A percentile compares a stretch with the other conserved stretches of the same genome.
phyloP scores from a whole-genome alignment of 2,329 filamentous ascomycete genomes.

The Trichoderma cornu-damae region DNA sequence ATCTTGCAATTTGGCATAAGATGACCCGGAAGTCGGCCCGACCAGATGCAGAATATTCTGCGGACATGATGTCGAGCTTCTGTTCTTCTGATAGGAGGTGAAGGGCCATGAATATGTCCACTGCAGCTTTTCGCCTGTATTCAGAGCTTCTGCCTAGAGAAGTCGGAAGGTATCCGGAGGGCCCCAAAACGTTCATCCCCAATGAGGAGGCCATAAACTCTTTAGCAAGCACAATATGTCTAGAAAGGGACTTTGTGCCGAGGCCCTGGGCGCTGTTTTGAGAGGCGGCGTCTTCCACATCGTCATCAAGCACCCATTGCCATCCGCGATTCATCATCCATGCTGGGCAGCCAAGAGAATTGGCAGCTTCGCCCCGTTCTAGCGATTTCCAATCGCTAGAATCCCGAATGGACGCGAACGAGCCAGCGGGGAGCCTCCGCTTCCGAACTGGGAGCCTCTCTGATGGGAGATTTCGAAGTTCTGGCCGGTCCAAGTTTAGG shows the following conservation, averaged over 20 bases:
- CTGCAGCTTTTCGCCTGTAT: constrained; percentile 54
- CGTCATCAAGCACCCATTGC: constrained; percentile 64
- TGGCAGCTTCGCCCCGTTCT: constrained; percentile 42
- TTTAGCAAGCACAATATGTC: constrained; percentile 54
- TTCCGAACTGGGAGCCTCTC: constrained; percentile 30
- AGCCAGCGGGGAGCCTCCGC: constrained; percentile 33
- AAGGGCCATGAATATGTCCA: constrained; percentile 67
- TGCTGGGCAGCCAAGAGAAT: constrained; percentile 45
- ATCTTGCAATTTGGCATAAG: constrained; percentile 72
- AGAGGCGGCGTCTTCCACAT: constrained; percentile 32
- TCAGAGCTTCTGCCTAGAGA: constrained; percentile 48
- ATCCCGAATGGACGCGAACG: constrained; percentile 34
- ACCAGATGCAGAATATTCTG: constrained; percentile 41
- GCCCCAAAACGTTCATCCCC: constrained; percentile 51
- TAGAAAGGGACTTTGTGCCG: constrained; percentile 41
- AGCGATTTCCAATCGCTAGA: constrained; percentile 46
- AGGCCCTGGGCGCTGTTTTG: constrained; percentile 26
- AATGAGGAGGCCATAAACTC: constrained; percentile 58
- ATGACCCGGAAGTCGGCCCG: constrained; percentile 60
- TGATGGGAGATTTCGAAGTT: constrained; percentile 25
- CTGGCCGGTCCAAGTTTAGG: constrained; percentile 50
- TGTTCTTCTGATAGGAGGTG: constrained; percentile 87
- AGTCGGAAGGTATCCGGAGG: constrained; percentile 61
- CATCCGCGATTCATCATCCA: constrained; percentile 62
- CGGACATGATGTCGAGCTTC: constrained; percentile 63